Base-by-base conservation (phyloP, 192 early-diverging fungal species). In the Chytriomyces hyalinus region DNA sequence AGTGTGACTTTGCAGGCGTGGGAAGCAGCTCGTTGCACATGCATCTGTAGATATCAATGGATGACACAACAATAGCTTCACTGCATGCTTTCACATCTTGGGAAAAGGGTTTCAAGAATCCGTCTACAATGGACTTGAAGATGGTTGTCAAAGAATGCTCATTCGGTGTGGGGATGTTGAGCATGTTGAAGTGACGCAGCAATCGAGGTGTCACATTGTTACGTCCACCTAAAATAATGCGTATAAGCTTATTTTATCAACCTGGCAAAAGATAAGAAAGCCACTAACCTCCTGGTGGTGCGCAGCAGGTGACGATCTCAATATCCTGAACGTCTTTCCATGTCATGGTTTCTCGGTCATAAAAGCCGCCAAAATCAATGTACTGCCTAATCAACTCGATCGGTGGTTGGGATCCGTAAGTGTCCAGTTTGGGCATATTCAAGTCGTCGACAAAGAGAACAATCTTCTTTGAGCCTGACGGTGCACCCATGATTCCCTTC, bases 371-470 rank as follows among this genome's bases (percentile, higher is more conserved):
- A 69, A 84, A 88, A 53, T 87, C 88, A 20, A 89, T 59, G 67
- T 88, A 89, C 75, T 89, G 88, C 45, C 88, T 64, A 4, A 89
- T 68, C 5, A 89, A 77, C 61, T 89, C 88, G 62, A 89, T 88
- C 6, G 88, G 85, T 50, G 88, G 85, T 61, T 89, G 88, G 47
- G 88, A 86, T 24, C 88, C 88, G 70, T 89, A 89, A 1, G 86
- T 89, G 67, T 89, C 88, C 8, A 88, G 79, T 53, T 89, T 89
- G 3, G 88, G 87, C 87, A 90, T 90, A 67, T 90, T 90, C 49
- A 90, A 76, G 73, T 90, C 88, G 67, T 90, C 88, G 4, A 90
- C 86, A 81, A 90, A 90, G 17, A 90, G 68, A 22, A 90, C 84
- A 75, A 90, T 83, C 70, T 84, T 87, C 67, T 80, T 83, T 50